These are phyloP conservation scores for Zygoascus bituminiphila DNA, from an alignment of 805 yeast species.

Conservation along the genomic window DNA sequence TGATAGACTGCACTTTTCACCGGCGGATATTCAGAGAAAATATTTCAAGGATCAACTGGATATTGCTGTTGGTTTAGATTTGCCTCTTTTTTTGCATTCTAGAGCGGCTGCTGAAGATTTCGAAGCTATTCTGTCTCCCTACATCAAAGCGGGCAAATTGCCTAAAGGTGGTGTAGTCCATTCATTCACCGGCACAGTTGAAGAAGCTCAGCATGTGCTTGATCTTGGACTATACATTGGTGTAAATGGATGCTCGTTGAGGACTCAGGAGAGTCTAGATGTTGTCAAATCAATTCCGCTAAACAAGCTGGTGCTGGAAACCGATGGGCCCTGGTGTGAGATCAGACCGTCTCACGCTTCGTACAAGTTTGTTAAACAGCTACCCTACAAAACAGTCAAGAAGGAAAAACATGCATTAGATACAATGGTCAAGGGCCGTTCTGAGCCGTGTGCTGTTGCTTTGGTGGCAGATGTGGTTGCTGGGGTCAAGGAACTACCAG, in stretches of 20 bases:
- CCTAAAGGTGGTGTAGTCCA: conserved; percentile 75
- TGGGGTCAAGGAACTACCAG: conserved; percentile 36
- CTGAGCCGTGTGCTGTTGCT: conserved; percentile 86
- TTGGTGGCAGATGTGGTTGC: conserved; percentile 67
- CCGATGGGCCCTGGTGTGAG: conserved; percentile 99
- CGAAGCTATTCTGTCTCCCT: conserved; percentile 53
- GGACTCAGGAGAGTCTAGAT: conserved; percentile 61
- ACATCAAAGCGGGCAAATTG: conserved; percentile 34
- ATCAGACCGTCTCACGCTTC: conserved; percentile 77
- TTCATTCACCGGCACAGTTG: conserved; percentile 79
- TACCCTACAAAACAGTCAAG: conserved; percentile 59
- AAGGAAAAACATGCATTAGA: conserved; percentile 46
- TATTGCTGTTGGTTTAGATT: conserved; percentile 39
- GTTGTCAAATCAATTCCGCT: conserved; percentile 64
- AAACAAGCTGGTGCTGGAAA: conserved; percentile 68
- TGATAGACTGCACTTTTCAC: conserved; percentile 74
- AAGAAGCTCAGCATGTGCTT: conserved; percentile 53
- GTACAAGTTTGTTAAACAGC: conserved; percentile 33
- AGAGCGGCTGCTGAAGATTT: conserved; percentile 81
- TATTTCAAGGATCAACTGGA: conserved; percentile 72
- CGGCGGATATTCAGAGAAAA: conserved; percentile 53
- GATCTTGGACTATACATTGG: conserved; percentile 63
- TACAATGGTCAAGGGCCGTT: conserved; percentile 65
- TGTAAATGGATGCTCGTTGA: conserved; percentile 88
- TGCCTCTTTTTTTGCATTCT: conserved; percentile 88